These are phyloP conservation scores for Leishmania tarentolae DNA, from an alignment of 208 protist species.

Conservation along the genomic window DNA sequence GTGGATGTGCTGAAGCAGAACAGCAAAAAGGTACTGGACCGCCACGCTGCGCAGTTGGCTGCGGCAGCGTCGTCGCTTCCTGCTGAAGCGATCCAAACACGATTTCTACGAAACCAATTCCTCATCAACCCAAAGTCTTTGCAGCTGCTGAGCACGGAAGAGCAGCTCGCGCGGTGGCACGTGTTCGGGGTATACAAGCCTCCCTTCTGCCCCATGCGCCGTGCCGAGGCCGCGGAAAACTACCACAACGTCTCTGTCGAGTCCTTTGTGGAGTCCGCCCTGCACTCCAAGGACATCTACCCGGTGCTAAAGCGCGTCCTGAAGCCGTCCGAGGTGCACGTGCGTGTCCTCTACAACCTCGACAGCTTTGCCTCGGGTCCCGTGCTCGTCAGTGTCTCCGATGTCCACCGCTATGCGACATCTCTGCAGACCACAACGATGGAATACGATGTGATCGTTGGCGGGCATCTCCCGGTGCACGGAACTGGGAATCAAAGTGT, in stretches of 20 bases:
- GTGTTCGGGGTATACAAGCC: constrained; percentile 88
- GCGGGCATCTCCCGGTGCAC: constrained; percentile 58
- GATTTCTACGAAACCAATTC: constrained; percentile 81
- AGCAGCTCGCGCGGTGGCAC: constrained; percentile 47
- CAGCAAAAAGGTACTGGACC: constrained; percentile 55
- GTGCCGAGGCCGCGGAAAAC: constrained; percentile 58
- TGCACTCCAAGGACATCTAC: constrained; percentile 58
- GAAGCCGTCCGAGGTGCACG: constrained; percentile 37
- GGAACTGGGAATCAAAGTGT: constrained; percentile 28
- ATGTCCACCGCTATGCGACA: constrained; percentile 42
- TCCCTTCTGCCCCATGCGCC: constrained; percentile 89
- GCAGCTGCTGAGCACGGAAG: constrained; percentile 37
- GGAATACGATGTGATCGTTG: constrained; percentile 80
- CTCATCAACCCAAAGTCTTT: constrained; percentile 83
- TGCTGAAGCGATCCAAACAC: constrained; percentile 60
- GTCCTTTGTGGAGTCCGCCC: constrained; percentile 71
- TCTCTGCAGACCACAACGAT: constrained; percentile 56
- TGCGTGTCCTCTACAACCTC: constrained; percentile 84
- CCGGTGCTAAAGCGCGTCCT: constrained; percentile 36
- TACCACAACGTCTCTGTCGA: constrained; percentile 84
- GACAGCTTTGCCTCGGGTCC: constrained; percentile 70
- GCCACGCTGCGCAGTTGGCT: constrained; percentile 62
- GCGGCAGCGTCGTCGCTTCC: constrained; percentile 47
- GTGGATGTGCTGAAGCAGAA: constrained; percentile 80
- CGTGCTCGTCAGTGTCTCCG: constrained; percentile 65